Base-by-base conservation (phyloP, 2,329 filamentous ascomycete genomes). In the Colletotrichum tabaci region DNA sequence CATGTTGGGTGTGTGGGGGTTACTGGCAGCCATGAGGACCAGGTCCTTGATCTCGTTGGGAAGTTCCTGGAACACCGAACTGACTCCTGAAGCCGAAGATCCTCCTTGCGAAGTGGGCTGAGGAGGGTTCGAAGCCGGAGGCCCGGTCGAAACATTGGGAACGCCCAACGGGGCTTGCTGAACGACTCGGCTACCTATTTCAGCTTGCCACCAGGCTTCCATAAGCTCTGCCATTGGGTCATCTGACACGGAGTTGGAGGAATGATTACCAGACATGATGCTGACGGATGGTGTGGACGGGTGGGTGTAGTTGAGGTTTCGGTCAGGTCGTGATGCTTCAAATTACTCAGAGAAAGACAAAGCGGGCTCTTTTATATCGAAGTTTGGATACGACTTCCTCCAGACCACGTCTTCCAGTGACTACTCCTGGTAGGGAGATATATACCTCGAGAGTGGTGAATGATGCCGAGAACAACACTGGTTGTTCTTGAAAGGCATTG, bases 371-470 rank as follows among this genome's bases (percentile, higher is more conserved):
- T 16, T 55, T 26, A 13, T 46, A 6, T 46, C 7, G 44, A 18
- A 7, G n/a, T 5, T n/a, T 26, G 8, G 13, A 2, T 10, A 2
- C 6, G 4, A 8, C n/a, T 7, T 38, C 2, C 4, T 21, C 1
- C 10, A 38, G 4, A 8, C 2, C 2, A 9, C 35, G 4, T 38
- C 12, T 10, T 2, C 15, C 12, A 3, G 30, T 35, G 52, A 2
- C 26, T 4, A 26, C 18, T 2, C 15, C 7, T 8, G 6, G 13
- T 30, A 6, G 6, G 23, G 4, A 13, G 5, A 38, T 21, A 55
- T 55, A 55, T 18, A 38, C 18, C 6, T 16, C 7, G 13, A 8
- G n/a, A 40, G n/a, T 16, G n/a, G 35, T 9, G 5, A 7, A 12
- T 21, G 18, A 10, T 9, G 6, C 18, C 13, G 12, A 56, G 38